phyloP scores from a whole-genome alignment of 352 stramenopile genomes.

The Aphanomyces stellatus region DNA sequence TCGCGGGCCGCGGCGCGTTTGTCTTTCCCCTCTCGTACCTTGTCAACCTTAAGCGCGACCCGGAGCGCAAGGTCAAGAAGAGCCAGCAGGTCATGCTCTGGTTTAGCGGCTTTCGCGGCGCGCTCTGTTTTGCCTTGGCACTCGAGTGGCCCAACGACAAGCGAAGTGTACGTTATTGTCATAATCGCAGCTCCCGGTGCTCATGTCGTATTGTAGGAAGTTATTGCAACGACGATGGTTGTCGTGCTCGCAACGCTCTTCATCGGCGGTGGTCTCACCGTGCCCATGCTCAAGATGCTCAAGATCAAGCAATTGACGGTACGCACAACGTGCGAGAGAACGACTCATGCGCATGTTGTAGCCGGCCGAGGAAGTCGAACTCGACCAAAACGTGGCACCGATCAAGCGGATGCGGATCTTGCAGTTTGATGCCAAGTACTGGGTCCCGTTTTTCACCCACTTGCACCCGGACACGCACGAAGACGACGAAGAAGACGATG shows the following conservation, averaged over 20 bases:
- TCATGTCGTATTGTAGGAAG: slow-evolving; percentile 24
- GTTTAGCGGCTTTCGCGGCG: slow-evolving; percentile 75
- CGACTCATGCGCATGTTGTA: neutral
- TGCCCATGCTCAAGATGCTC: slow-evolving; percentile 43
- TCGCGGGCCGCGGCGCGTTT: slow-evolving; percentile 46
- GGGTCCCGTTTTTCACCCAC: slow-evolving; percentile 28
- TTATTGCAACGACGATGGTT: slow-evolving; percentile 66
- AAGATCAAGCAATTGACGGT: slow-evolving; percentile 39
- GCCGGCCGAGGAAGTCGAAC: slow-evolving; percentile 23
- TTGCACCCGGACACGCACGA: slow-evolving; percentile 8
- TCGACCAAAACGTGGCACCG: slow-evolving; percentile 25
- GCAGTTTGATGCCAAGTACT: slow-evolving; percentile 31
- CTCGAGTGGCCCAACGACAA: slow-evolving; percentile 45
- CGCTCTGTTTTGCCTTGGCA: slow-evolving; percentile 65
- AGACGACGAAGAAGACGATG: neutral
- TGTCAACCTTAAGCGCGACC: slow-evolving; percentile 21
- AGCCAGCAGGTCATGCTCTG: slow-evolving; percentile 73
- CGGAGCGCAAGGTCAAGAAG: slow-evolving; percentile 16
- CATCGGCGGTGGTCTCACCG: slow-evolving; percentile 57
- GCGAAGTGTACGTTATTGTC: slow-evolving; percentile 27
- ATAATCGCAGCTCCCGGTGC: neutral
- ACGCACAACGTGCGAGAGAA: neutral
- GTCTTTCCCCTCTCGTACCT: slow-evolving; percentile 48
- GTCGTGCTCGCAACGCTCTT: slow-evolving; percentile 78
- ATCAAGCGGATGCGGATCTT: slow-evolving; percentile 27